These are phyloP conservation scores for Zoysia japonica DNA, from an alignment of 176 grass and related monocot species.

Conservation along the genomic window DNA sequence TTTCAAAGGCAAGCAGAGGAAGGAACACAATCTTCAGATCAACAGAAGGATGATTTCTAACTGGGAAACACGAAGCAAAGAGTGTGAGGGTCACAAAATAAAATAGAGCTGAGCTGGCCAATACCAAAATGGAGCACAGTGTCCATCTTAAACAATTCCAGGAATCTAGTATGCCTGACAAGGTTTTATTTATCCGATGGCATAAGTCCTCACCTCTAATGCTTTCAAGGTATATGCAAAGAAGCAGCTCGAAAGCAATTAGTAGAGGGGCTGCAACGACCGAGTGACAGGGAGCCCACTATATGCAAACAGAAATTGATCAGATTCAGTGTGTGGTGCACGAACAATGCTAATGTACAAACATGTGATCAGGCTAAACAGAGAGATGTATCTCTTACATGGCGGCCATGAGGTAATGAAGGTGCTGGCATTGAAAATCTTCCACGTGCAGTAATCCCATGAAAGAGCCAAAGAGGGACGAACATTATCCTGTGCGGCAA, in stretches of 20 bases:
- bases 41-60: constrained; percentile 51
- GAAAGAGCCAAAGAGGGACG: constrained; percentile 90
- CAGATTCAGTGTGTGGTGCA: constrained; percentile 17
- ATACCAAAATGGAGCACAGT: background rate
- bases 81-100: background rate
- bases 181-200: background rate
- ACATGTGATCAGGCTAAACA: background rate
- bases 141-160: constrained; percentile 2
- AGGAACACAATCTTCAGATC: constrained; percentile 96
- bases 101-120: background rate
- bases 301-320: constrained; percentile 19
- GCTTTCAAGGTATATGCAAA: constrained; percentile 87
- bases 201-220: constrained; percentile 53
- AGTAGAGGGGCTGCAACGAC: constrained; percentile 76
- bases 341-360: constrained; percentile 11
- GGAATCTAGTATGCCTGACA: background rate
- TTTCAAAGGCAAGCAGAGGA: constrained; percentile 80
- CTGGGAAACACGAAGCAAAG: constrained; percentile 30
- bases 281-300: constrained; percentile 98
- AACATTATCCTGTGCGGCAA: constrained; percentile 72
- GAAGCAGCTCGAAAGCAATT: constrained; percentile 84
- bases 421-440: constrained; percentile 97
- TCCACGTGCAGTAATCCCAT: constrained; percentile 72
- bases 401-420: constrained; percentile 84
- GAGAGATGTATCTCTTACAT: constrained; percentile 56